These are phyloP conservation scores for Blastobotrys petasosporus DNA, from an alignment of 1,139 yeast genomes.

Conservation along the genomic window DNA sequence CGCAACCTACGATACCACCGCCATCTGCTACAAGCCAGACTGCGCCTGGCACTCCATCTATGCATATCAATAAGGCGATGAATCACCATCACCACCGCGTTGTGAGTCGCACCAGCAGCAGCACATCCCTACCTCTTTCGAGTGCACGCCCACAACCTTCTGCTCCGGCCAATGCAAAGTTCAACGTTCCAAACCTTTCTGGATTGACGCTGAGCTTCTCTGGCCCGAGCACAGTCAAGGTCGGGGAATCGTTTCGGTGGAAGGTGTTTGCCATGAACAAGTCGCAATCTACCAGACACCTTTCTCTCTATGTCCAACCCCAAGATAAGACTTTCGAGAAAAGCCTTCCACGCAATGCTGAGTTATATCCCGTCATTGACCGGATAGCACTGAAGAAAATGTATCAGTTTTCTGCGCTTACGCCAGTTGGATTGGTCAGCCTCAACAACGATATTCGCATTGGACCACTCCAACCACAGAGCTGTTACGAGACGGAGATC, in stretches of 20 bases:
- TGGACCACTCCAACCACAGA: constrained; percentile 57
- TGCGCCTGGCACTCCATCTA: constrained; percentile 11
- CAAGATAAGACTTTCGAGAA: constrained; percentile 17
- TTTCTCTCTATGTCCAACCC: constrained; percentile 39
- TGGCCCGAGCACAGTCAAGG: constrained; percentile 54
- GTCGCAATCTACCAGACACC: constrained; percentile 36
- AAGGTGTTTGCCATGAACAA: constrained; percentile 62
- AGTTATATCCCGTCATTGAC: constrained; percentile 18
- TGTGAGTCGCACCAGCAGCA: constrained; percentile 10
- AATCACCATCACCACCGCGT: too few species aligned
- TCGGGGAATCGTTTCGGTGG: constrained; percentile 62
- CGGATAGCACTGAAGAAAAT: constrained; percentile 25
- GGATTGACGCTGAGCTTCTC: constrained; percentile 57
- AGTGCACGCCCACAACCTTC: too few species aligned
- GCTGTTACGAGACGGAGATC: constrained; percentile 60
- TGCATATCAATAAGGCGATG: constrained; percentile 7
- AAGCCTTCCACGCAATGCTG: constrained; percentile 10
- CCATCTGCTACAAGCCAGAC: constrained; percentile 8
- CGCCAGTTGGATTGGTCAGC: constrained; percentile 41
- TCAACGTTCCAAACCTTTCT: constrained; percentile 8
- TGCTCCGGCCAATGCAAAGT: too few species aligned
- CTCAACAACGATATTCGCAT: constrained; percentile 60
- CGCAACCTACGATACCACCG: constrained; percentile 10
- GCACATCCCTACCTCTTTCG: constrained; percentile 12
- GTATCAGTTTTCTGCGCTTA: constrained; percentile 38